Conservation (phyloP, 805 yeast genomes). For the Metschnikowia kunwiensis region DNA sequence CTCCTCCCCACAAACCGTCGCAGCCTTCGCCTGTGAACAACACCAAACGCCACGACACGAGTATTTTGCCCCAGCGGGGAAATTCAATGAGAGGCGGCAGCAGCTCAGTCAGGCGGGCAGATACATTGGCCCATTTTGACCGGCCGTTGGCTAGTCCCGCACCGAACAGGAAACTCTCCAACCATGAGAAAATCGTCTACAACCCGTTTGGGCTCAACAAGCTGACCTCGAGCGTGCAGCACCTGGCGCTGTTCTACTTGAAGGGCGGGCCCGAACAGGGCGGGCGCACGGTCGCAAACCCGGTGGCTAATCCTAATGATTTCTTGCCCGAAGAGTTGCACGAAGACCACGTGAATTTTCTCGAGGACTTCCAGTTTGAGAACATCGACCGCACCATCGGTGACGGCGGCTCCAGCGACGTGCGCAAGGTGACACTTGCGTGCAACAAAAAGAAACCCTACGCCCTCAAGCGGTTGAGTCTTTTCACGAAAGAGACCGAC, state of each 20-base stretch:
- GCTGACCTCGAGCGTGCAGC: conserved; percentile 22
- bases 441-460: conserved; percentile 44
- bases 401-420: conserved; percentile 70
- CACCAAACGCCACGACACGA: conserved; percentile 15
- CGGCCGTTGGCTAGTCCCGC: conserved; percentile 14
- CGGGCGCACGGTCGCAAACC: conserved; percentile 52
- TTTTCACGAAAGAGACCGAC: conserved; percentile 60
- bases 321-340: conserved; percentile 52
- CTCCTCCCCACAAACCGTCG: conserved; percentile 7
- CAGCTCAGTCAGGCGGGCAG: conserved; percentile 22
- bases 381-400: conserved; percentile 51
- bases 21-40: conserved; percentile 7
- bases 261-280: conserved; percentile 38
- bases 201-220: conserved; percentile 62
- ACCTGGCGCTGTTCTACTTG: conserved; percentile 24
- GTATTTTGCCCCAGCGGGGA: conserved; percentile 9
- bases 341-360: conserved; percentile 46
- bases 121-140: conserved; percentile 38
- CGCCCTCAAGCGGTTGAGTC: conserved; percentile 64
- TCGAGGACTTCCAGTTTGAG: conserved; percentile 53
- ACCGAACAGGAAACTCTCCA: conserved; percentile 11
- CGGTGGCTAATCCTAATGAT: conserved; percentile 66
- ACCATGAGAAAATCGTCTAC: conserved; percentile 48
- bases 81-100: conserved; percentile 13
- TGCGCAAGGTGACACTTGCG: conserved; percentile 41